These are phyloP conservation scores for Ophiostoma sp. DNA, from an alignment of 2,329 filamentous ascomycete genomes.

Conservation along the genomic window DNA sequence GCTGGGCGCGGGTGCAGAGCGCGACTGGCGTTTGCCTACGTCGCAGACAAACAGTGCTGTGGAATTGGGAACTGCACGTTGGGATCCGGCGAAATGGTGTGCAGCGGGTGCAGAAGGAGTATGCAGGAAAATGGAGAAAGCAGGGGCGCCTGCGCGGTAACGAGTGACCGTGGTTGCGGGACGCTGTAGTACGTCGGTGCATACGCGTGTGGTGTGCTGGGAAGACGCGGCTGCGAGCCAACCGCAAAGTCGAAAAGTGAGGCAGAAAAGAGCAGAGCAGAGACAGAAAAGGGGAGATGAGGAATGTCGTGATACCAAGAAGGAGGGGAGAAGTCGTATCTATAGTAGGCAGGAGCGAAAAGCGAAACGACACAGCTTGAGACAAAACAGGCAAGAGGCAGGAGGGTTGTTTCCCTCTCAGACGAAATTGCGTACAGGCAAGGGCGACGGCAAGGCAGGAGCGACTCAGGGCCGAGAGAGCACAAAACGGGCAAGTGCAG, in stretches of 20 bases:
- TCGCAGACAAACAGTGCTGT: too few species aligned
- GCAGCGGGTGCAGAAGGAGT: constrained; percentile 23
- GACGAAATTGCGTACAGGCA: neutral
- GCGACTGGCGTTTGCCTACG: too few species aligned
- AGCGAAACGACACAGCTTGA: constrained; percentile 3
- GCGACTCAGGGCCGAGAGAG: neutral
- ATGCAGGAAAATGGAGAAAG: constrained; percentile 26
- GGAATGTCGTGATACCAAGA: neutral
- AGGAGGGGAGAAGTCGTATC: constrained; percentile 9
- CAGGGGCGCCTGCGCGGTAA: constrained; percentile 8
- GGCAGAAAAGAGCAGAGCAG: neutral
- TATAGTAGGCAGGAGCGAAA: neutral
- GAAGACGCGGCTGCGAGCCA: neutral
- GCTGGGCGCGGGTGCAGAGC: neutral
- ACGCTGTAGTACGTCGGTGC: constrained; percentile 7
- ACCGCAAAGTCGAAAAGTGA: neutral
- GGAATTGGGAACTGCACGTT: too few species aligned
- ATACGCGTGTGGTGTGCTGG: neutral
- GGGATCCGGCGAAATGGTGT: neutral
- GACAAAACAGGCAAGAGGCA: constrained; percentile 2
- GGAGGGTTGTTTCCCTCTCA: constrained; percentile 13
- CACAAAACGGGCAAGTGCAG: too few species aligned
- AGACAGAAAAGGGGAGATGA: constrained; percentile 9
- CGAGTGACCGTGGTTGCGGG: neutral
- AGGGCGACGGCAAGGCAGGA: neutral